Conservation (phyloP, 73 alveolate genomes). For the Blepharisma japonicum region DNA sequence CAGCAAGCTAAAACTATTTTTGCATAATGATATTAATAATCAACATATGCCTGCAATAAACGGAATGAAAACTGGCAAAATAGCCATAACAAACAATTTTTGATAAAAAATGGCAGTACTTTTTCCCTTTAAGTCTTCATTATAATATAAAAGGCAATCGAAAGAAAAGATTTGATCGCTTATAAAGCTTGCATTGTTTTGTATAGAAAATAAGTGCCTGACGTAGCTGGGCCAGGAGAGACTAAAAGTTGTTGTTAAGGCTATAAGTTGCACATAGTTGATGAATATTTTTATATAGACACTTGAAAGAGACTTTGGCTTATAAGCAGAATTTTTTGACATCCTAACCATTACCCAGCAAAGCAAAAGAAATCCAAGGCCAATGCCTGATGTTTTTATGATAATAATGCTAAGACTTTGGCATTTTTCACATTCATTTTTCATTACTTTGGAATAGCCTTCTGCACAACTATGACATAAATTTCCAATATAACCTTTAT, state of each 20-base stretch:
- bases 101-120: constrained; percentile 36
- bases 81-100: constrained; percentile 43
- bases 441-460: not conserved
- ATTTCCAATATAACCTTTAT: not conserved
- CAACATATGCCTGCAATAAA: constrained; percentile 29
- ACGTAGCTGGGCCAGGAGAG: constrained; percentile 56
- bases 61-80: constrained; percentile 38
- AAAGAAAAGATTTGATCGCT: constrained; percentile 47
- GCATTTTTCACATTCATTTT: not conserved
- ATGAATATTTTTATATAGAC: constrained; percentile 56
- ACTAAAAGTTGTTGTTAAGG: constrained; percentile 51
- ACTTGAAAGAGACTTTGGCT: constrained; percentile 14
- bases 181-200: constrained; percentile 39
- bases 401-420: not conserved
- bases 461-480: not conserved
- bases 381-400: not conserved
- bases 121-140: not conserved
- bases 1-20: constrained; percentile 27
- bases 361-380: not conserved
- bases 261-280: constrained; percentile 50
- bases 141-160: constrained; percentile 42
- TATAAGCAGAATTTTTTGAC: constrained; percentile 1
- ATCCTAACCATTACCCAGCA: not conserved
- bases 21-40: constrained; percentile 31
- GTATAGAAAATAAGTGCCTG: constrained; percentile 34